A percentile compares a stretch with the other conserved stretches of the same genome.
These are phyloP conservation scores for Claviceps citrina DNA, from an alignment of 2,329 filamentous ascomycete species.

Conservation along the genomic window DNA sequence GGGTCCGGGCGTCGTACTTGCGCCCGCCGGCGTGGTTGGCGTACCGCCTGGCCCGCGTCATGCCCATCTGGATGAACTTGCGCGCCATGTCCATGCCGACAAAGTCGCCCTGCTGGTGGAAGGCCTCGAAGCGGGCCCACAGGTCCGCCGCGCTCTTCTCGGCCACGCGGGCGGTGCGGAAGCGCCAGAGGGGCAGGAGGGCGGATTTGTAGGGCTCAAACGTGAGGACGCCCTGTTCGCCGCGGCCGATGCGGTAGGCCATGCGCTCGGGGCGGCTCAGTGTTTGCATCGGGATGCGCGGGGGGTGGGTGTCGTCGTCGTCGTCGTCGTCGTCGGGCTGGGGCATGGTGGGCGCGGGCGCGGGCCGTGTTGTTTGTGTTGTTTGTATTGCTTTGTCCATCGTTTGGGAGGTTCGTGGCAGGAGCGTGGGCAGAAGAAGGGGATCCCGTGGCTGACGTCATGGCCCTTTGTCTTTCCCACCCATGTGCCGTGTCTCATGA, in stretches of 20 bases:
- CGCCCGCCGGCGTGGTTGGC: conserved; percentile 1
- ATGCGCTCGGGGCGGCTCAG: neutral
- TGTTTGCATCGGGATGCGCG: neutral
- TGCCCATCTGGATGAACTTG: conserved; percentile 1
- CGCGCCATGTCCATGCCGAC: conserved; percentile 1
- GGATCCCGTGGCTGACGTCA: too few relatives aligned
- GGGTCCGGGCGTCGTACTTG: neutral
- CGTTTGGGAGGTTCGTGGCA: too few relatives aligned
- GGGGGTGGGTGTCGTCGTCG: too few relatives aligned
- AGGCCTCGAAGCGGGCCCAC: neutral
- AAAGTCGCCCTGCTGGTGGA: neutral
- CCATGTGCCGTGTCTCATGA: too few relatives aligned
- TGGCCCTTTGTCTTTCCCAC: too few relatives aligned
- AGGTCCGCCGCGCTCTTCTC: neutral
- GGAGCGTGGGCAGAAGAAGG: too few relatives aligned
- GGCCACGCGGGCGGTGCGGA: neutral
- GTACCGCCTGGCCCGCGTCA: neutral
- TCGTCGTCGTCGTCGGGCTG: too few relatives aligned
- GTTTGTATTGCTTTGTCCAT: neutral
- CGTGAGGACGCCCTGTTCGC: conserved; percentile 1
- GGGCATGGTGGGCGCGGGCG: too few relatives aligned
- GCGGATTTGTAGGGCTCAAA: conserved; percentile 1
- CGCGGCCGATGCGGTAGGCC: neutral
- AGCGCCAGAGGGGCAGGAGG: neutral
- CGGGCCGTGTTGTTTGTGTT: neutral